phyloP scores from a whole-genome alignment of 257 asterid species.

The Solanum ossicruentum region DNA sequence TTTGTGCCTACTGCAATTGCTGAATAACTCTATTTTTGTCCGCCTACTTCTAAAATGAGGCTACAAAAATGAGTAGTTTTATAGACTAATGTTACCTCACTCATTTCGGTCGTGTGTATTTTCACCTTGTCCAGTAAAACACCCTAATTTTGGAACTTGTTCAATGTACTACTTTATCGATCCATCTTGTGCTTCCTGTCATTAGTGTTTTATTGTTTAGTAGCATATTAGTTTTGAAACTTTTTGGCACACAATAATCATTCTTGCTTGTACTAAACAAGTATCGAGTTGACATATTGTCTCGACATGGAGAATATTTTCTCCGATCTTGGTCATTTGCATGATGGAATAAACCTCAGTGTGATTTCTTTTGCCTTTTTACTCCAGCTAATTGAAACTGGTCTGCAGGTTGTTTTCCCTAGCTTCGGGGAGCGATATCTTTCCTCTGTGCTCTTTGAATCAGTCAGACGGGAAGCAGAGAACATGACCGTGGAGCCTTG shows the following conservation, averaged over 20 bases:
- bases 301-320: not conserved
- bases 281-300: not conserved
- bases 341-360: not conserved
- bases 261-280: not conserved
- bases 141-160: not conserved
- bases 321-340: not conserved
- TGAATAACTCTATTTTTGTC: not conserved
- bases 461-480: slow-evolving; percentile 68
- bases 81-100: not conserved
- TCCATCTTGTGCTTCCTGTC: not conserved
- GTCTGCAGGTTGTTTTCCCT: slow-evolving; percentile 59
- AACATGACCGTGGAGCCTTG: slow-evolving; percentile 63
- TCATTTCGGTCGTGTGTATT: not conserved
- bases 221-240: not conserved
- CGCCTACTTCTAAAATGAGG: not conserved
- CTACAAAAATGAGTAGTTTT: not conserved
- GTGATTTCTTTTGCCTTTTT: not conserved
- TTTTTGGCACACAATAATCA: not conserved
- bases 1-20: not conserved
- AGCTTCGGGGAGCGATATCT: slow-evolving; percentile 93
- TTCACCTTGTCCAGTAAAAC: not conserved
- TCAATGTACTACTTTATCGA: not conserved
- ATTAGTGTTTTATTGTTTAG: not conserved
- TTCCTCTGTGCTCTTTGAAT: slow-evolving; percentile 72
- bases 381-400: not conserved